These are phyloP conservation scores for Cladosporium phlei DNA, from an alignment of 2,329 filamentous ascomycete genomes.

Conservation along the genomic window DNA sequence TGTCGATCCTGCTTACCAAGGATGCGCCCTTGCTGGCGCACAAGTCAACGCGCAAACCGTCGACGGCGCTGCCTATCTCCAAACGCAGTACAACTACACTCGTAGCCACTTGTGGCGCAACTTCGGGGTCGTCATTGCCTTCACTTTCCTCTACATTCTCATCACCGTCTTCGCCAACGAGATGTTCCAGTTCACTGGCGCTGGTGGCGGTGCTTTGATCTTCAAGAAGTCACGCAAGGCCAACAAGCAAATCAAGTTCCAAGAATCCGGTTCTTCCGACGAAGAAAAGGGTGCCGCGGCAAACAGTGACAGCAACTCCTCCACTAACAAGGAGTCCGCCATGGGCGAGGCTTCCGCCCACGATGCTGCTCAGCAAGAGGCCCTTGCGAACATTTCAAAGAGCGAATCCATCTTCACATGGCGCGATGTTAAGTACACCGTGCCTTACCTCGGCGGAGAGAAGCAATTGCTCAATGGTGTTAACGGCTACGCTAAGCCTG, in stretches of 20 bases:
- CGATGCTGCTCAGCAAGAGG: slow-evolving; percentile 36
- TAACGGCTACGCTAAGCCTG: slow-evolving; percentile 73
- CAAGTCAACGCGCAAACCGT: slow-evolving; percentile 48
- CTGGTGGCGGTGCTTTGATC: slow-evolving; percentile 63
- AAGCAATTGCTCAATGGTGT: slow-evolving; percentile 64
- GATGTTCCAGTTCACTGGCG: slow-evolving; percentile 56
- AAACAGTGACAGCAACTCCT: slow-evolving; percentile 30
- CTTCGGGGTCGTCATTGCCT: slow-evolving; percentile 72
- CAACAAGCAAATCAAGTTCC: slow-evolving; percentile 51
- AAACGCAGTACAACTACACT: slow-evolving; percentile 53
- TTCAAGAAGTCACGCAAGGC: slow-evolving; percentile 65
- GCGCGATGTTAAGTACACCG: slow-evolving; percentile 66
- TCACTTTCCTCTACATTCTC: slow-evolving; percentile 67
- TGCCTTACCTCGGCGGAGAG: slow-evolving; percentile 61
- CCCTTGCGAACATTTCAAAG: slow-evolving; percentile 46
- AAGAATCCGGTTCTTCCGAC: slow-evolving; percentile 46
- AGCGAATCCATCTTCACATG: slow-evolving; percentile 67
- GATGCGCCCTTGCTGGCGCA: slow-evolving; percentile 59
- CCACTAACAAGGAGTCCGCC: slow-evolving; percentile 26
- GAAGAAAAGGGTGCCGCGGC: slow-evolving; percentile 50
- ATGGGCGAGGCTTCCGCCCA: slow-evolving; percentile 24
- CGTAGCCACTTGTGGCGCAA: slow-evolving; percentile 63
- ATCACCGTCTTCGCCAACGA: slow-evolving; percentile 69
- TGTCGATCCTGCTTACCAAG: slow-evolving; percentile 53
- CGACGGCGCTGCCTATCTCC: slow-evolving; percentile 51